Evolutionary conservation across 768 basidiomycete genomes (phyloP).

Genomic region (Agrocybe chaxingu): DNA sequence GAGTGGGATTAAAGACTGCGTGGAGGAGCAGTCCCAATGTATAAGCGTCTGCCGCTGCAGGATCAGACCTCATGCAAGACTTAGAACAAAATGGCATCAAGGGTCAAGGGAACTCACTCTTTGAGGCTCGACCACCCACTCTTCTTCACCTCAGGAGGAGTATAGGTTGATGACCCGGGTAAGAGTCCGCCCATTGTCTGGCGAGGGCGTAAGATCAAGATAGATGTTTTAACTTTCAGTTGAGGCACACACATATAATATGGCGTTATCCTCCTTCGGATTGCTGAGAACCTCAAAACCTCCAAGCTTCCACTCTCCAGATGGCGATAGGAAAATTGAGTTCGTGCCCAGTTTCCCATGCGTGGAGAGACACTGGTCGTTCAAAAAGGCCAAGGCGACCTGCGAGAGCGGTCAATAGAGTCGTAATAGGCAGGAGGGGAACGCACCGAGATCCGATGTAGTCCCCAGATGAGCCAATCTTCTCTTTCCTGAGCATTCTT

Average conservation of each 20-base stretch:
- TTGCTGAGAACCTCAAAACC: conserved; percentile 91
- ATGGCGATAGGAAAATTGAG: conserved; percentile 86
- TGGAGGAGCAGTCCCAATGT: conserved; percentile 85
- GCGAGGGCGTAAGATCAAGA: conserved; percentile 6
- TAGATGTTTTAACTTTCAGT: background rate
- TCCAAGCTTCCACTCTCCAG: conserved; percentile 95
- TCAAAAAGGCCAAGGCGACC: conserved; percentile 90
- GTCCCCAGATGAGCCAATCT: conserved; percentile 92
- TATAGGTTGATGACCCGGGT: conserved; percentile 57
- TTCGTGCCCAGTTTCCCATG: conserved; percentile 77
- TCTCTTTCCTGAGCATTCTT: conserved; percentile 66
- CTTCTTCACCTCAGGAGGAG: conserved; percentile 87
- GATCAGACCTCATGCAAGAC: conserved; percentile 32
- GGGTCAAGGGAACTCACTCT: conserved; percentile 49
- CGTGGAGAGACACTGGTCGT: conserved; percentile 76
- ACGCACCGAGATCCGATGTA: conserved; percentile 85
- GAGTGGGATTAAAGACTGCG: conserved; percentile 80
- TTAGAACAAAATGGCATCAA: conserved; percentile 4
- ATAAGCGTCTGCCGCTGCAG: conserved; percentile 80
- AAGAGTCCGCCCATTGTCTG: conserved; percentile 68
- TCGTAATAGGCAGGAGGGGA: background rate
- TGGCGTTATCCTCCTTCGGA: conserved; percentile 72
- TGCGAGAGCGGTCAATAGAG: conserved; percentile 24
- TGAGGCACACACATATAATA: conserved; percentile 67
- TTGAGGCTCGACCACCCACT: conserved; percentile 80